Evolutionary conservation across 2,329 filamentous ascomycete species (phyloP).

Genomic region (Phialophora verrucosa): DNA sequence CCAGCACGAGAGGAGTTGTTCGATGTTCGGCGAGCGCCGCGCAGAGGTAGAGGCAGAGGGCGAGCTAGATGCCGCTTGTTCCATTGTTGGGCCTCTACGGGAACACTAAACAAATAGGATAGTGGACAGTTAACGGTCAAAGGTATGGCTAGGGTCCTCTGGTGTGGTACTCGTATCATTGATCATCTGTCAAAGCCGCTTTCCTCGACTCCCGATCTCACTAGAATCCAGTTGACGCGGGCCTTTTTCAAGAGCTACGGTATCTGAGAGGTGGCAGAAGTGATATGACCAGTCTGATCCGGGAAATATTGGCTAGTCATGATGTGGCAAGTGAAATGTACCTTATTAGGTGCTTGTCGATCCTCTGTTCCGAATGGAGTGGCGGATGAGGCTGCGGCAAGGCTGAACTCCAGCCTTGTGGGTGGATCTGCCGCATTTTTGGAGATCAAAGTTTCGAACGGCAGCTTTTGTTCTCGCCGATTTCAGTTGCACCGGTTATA

Average conservation of each 20-base stretch:
- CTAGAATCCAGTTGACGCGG: background rate
- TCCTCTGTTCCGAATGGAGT: background rate
- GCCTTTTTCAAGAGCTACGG: background rate
- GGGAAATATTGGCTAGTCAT: background rate
- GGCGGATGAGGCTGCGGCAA: constrained; percentile 1
- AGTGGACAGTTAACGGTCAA: background rate
- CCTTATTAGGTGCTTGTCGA: background rate
- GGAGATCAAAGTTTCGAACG: background rate
- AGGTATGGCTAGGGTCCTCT: too few species aligned
- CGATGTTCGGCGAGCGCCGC: constrained; percentile 27
- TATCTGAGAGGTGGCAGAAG: background rate
- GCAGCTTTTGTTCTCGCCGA: background rate
- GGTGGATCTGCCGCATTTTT: background rate
- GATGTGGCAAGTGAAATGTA: constrained; percentile 4
- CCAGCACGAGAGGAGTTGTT: constrained; percentile 41
- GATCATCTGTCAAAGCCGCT: background rate
- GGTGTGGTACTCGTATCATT: background rate
- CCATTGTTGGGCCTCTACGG: background rate
- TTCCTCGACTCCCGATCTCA: background rate
- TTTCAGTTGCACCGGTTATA: constrained; percentile 4
- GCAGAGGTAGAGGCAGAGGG: background rate
- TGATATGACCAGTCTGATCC: background rate
- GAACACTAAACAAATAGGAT: background rate
- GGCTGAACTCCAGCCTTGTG: constrained; percentile 7
- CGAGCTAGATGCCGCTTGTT: background rate